phyloP scores from a whole-genome alignment of 1,284 basidiomycete species.

The Irpex sp. region DNA sequence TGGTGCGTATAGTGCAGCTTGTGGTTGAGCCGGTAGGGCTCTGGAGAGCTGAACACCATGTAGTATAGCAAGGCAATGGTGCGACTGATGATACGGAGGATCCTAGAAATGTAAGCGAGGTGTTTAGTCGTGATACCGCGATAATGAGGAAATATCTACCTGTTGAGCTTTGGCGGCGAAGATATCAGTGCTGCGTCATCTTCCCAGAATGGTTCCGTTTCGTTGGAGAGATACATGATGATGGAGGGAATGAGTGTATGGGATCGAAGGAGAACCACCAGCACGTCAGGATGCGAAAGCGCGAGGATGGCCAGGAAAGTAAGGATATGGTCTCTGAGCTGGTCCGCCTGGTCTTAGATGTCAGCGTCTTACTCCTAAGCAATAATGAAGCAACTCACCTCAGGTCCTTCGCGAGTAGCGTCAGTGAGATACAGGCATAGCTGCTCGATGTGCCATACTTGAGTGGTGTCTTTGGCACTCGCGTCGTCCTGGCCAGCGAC shows the following conservation, averaged over 20 bases:
- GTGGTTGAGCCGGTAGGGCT: conserved; percentile 46
- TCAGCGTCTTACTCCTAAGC: background rate
- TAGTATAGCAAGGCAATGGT: conserved; percentile 56
- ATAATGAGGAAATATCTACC: conserved; percentile 10
- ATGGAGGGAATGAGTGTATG: conserved; percentile 58
- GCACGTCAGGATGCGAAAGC: conserved; percentile 46
- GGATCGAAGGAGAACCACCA: conserved; percentile 47
- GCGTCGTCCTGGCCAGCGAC: conserved; percentile 10
- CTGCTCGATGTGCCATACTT: conserved; percentile 48
- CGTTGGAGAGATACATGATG: conserved; percentile 47
- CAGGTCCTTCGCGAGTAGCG: conserved; percentile 32
- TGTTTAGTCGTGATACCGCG: background rate
- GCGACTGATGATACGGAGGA: conserved; percentile 46
- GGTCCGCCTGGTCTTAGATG: conserved; percentile 30
- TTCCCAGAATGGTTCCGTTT: conserved; percentile 62
- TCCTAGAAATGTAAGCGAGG: conserved; percentile 31
- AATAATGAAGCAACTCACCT: conserved; percentile 34
- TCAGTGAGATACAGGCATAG: conserved; percentile 52
- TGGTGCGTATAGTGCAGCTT: conserved; percentile 49
- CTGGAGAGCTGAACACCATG: conserved; percentile 45
- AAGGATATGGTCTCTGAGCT: conserved; percentile 46
- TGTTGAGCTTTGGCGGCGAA: conserved; percentile 41
- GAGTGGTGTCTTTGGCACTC: conserved; percentile 24
- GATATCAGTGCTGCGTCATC: conserved; percentile 45
- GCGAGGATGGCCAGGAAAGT: conserved; percentile 55